Percentiles rank a stretch among this genome's conserved stretches.
These are phyloP conservation scores for Metschnikowia peoriensis DNA, from an alignment of 805 yeast genomes.

Conservation along the genomic window DNA sequence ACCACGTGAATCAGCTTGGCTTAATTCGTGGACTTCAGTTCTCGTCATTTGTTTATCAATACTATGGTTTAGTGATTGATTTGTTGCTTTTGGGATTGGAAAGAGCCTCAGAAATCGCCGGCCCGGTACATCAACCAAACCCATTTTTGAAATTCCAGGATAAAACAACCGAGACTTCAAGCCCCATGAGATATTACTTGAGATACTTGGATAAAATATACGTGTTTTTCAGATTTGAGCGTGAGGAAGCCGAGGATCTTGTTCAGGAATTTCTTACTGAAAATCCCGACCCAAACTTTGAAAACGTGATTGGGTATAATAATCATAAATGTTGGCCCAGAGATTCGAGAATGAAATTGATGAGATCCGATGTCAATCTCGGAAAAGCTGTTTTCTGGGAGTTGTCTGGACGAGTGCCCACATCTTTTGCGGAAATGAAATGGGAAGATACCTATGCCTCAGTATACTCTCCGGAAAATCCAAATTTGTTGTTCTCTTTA, in stretches of 20 bases:
- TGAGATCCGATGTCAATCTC: slow-evolving; percentile 86
- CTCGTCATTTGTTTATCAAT: slow-evolving; percentile 85
- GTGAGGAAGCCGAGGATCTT: slow-evolving; percentile 71
- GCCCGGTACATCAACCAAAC: slow-evolving; percentile 67
- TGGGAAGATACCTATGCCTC: slow-evolving; percentile 86
- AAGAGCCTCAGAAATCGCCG: slow-evolving; percentile 85
- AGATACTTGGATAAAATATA: slow-evolving; percentile 83
- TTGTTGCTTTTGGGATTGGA: slow-evolving; percentile 79
- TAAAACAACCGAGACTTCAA: slow-evolving; percentile 54
- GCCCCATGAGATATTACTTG: slow-evolving; percentile 78
- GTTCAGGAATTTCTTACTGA: slow-evolving; percentile 74
- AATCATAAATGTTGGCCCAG: slow-evolving; percentile 94
- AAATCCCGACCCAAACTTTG: slow-evolving; percentile 91
- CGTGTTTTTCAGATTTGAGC: slow-evolving; percentile 71
- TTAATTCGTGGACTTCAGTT: slow-evolving; percentile 86
- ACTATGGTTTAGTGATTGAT: slow-evolving; percentile 84
- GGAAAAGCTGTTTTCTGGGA: slow-evolving; percentile 96
- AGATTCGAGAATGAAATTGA: slow-evolving; percentile 84
- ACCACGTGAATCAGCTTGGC: slow-evolving; percentile 86
- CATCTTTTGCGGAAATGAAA: slow-evolving; percentile 63
- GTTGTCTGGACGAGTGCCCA: slow-evolving; percentile 73
- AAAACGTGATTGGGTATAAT: slow-evolving; percentile 79
- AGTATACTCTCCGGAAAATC: slow-evolving; percentile 87
- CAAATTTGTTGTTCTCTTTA: slow-evolving; percentile 84
- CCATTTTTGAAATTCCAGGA: slow-evolving; percentile 73